Evolutionary conservation across 2,329 filamentous ascomycete species (phyloP).

Genomic region (Westerdykella sp.): DNA sequence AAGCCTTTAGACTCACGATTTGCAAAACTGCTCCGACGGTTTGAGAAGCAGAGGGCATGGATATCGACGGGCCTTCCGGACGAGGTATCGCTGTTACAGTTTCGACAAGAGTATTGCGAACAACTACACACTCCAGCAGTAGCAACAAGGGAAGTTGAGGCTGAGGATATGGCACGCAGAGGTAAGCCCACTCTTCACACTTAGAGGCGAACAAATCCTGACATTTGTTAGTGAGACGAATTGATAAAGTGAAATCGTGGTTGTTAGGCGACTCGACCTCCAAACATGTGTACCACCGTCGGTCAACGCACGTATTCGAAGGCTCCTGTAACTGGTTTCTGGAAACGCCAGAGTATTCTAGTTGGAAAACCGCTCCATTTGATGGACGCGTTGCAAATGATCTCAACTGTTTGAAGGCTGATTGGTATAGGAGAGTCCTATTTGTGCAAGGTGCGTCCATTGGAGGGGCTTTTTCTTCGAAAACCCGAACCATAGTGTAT

Average conservation of each 20-base stretch:
- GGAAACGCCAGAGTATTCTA: conserved; percentile 13
- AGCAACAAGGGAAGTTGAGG: conserved; percentile 7
- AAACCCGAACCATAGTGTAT: too few relatives aligned
- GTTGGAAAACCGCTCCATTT: conserved; percentile 20
- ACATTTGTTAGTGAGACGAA: conserved; percentile 14
- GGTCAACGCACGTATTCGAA: conserved; percentile 7
- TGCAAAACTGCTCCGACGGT: conserved; percentile 16
- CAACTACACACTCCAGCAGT: conserved; percentile 14
- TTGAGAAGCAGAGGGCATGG: conserved; percentile 21
- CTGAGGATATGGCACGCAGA: conserved; percentile 18
- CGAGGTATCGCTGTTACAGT: conserved; percentile 2
- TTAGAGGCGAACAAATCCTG: not conserved
- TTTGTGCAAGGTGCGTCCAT: conserved; percentile 24
- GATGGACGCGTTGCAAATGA: conserved; percentile 16
- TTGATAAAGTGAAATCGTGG: conserved; percentile 23
- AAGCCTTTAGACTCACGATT: conserved; percentile 28
- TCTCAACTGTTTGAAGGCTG: conserved; percentile 7
- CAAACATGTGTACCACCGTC: conserved; percentile 7
- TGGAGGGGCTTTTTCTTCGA: not conserved
- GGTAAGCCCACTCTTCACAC: conserved; percentile 5
- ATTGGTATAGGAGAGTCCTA: conserved; percentile 24
- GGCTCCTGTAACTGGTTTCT: conserved; percentile 26
- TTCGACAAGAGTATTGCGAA: conserved; percentile 16
- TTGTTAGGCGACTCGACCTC: conserved; percentile 13
- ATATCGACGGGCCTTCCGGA: conserved; percentile 8